Evolutionary conservation across 1,284 basidiomycete genomes (phyloP).

Genomic region (Ceratobasidium theobromae): DNA sequence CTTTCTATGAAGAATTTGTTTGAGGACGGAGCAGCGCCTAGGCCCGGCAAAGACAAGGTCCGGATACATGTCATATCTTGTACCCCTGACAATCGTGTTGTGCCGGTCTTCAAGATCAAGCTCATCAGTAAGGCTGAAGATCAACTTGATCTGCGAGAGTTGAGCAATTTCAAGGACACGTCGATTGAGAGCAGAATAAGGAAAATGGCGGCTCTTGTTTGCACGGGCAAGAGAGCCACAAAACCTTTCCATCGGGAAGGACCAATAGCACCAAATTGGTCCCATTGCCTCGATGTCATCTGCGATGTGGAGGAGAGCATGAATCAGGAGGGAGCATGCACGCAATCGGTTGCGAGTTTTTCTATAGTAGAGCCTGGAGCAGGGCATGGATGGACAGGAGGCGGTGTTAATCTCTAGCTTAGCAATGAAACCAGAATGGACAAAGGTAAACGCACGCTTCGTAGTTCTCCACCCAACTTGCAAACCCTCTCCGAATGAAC

Average conservation of each 20-base stretch:
- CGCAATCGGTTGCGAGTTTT: slow-evolving; percentile 41
- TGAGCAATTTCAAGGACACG: slow-evolving; percentile 18
- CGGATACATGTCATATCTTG: neutral
- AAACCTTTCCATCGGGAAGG: slow-evolving; percentile 46
- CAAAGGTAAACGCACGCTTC: slow-evolving; percentile 44
- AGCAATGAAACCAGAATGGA: slow-evolving; percentile 43
- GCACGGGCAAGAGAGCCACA: neutral
- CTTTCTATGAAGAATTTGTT: neutral
- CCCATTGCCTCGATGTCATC: slow-evolving; percentile 43
- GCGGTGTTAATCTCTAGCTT: neutral
- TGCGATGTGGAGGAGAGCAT: slow-evolving; percentile 48
- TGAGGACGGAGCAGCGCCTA: neutral
- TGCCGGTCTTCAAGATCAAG: slow-evolving; percentile 3
- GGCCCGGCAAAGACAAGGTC: slow-evolving; percentile 12
- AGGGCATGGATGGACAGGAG: no score
- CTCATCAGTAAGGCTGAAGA: neutral
- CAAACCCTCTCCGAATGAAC: slow-evolving; percentile 43
- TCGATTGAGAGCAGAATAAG: slow-evolving; percentile 24
- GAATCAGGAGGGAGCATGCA: slow-evolving; percentile 47
- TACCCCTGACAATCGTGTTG: neutral
- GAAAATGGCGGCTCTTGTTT: slow-evolving; percentile 23
- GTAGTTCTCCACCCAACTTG: slow-evolving; percentile 49
- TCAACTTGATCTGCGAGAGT: slow-evolving; percentile 27
- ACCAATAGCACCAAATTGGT: slow-evolving; percentile 51
- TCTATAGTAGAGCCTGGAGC: slow-evolving; percentile 49